Base-by-base conservation (phyloP, 192 early-diverging fungal species). In the Lunasporangiospora selenospora region DNA sequence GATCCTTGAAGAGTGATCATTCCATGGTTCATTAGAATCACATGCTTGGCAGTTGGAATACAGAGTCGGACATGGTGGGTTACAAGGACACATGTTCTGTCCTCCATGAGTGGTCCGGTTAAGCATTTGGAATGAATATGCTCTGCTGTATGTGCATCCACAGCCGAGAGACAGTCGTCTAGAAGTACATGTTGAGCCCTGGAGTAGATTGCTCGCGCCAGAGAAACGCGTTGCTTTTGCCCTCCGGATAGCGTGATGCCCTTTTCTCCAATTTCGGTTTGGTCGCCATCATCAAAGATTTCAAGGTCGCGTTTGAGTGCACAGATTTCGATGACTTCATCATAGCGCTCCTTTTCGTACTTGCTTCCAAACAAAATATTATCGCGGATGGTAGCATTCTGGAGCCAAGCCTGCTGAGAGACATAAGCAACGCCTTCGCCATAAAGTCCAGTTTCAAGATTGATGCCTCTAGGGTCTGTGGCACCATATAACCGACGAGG, bases 111-210 rank as follows among this genome's bases (percentile, higher is more conserved):
- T 13, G 85, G 83, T 29, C 83, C 83, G 16, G 84, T 65, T 52
- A 97, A 58, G 54, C 92, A 93, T 40, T 87, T 71, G 10, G 82
- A 75, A 31, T 93, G 82, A n/a, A 98, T 81, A 55, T 91, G 89
- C 23, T 87, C 83, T n/a, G 88, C 94, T 16, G 95, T 97, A 33
- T 93, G 93, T 7, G 93, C 89, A 69, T 95, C 90, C 0, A 92
- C 89, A 24, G 94, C 92, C 3, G 88, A 91, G n/a, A 92, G 75
- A 38, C 84, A 88, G 65, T 92, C 91, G 65, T 94, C 92, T 45
- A 91, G 62, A 1, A 93, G 62, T 18, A 94, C 69, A 34, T 82
- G 77, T 10, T 67, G 75, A 15, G 84, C 77, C 4, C 59, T 26
- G 13, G 78, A 81, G 75, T 93, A 93, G 8, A 92, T 82, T 3